Evolutionary conservation across 2,329 filamentous ascomycete species (phyloP), one percentile per base, ranked within the genome.

Genomic region (Elsinoe batatas): DNA sequence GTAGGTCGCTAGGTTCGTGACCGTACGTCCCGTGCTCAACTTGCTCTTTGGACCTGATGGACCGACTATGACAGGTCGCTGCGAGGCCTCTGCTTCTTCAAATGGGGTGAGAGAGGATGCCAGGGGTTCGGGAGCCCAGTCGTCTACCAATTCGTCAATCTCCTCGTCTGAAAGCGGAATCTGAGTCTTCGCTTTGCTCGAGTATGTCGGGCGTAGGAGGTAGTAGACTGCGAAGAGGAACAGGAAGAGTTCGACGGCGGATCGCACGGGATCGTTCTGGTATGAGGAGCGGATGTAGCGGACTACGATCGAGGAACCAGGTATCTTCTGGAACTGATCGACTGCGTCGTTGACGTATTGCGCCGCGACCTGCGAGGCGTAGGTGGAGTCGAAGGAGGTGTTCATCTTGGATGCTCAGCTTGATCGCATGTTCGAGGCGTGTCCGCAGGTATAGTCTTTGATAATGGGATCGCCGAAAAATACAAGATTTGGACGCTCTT

Each of bases 241-340:
- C 58, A 98, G 79, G 62, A 97, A 84, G 51, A 98, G 77, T 73
- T 98, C 93, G 62, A 98, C 88, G 37, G 88, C 89, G 53, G 89
- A 95, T 54, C 94, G 86, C 56, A 97, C 83, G 8, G 93, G 93
- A 65, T 98, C 93, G 68, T 98, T 87, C 74, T 98, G 93, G 75
- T 98, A 97, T 69, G 90, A 95, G 57, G 90, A 95, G 71, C 88
- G 88, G 68, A 98, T 90, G 73, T 98, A 98, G 60, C 93, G 88
- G 63, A 95, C 81, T 65, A 97, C 78, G 64, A 98, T 95, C 40
- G 91, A 88, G 30, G 91, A 97, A 53, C 93, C 93, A 30, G 93
- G 94, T 37, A 98, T 80, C 66, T 87, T 88, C 66, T 96, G 91
- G 68, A 98, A 94, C 57, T 84, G 79, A 58, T 58, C 58, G 40